These are phyloP conservation scores for Acanthamoeba sp. DNA, from an alignment of 208 protist species.

Conservation along the genomic window DNA sequence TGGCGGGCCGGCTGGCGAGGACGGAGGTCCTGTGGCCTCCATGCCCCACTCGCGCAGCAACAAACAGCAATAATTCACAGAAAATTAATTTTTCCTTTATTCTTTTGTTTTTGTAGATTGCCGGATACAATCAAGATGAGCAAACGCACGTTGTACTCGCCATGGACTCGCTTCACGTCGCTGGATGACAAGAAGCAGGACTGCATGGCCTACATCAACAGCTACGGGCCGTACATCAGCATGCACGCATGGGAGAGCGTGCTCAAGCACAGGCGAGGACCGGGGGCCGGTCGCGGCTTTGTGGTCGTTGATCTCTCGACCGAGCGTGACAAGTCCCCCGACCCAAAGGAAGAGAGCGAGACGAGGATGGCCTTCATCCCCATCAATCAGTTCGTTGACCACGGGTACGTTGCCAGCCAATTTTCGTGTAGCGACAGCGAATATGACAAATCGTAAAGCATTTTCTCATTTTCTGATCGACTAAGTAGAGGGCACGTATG, in stretches of 20 bases:
- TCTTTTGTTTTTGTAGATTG: neutral
- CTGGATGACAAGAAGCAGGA: slow-evolving; percentile 56
- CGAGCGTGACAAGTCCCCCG: neutral
- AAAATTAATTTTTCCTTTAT: neutral
- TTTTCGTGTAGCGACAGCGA: too few relatives aligned
- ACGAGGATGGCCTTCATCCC: slow-evolving; percentile 43
- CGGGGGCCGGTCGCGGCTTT: neutral
- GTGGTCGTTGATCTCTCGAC: slow-evolving; percentile 38
- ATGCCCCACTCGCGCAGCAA: too few relatives aligned
- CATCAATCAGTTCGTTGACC: slow-evolving; percentile 43
- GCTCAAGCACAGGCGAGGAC: slow-evolving; percentile 28
- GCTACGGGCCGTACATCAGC: slow-evolving; percentile 23
- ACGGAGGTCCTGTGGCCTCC: too few relatives aligned
- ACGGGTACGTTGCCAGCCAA: neutral
- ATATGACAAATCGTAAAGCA: too few relatives aligned
- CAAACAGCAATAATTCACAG: neutral
- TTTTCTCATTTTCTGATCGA: neutral
- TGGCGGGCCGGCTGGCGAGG: too few relatives aligned
- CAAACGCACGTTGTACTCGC: neutral
- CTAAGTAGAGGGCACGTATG: neutral
- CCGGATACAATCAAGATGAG: neutral
- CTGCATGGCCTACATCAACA: slow-evolving; percentile 52
- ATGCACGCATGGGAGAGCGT: slow-evolving; percentile 38
- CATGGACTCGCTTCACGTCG: slow-evolving; percentile 25
- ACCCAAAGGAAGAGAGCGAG: neutral